Base-by-base conservation (phyloP, 169 alveolate genomes). In the Prorocentrum cordatum region DNA sequence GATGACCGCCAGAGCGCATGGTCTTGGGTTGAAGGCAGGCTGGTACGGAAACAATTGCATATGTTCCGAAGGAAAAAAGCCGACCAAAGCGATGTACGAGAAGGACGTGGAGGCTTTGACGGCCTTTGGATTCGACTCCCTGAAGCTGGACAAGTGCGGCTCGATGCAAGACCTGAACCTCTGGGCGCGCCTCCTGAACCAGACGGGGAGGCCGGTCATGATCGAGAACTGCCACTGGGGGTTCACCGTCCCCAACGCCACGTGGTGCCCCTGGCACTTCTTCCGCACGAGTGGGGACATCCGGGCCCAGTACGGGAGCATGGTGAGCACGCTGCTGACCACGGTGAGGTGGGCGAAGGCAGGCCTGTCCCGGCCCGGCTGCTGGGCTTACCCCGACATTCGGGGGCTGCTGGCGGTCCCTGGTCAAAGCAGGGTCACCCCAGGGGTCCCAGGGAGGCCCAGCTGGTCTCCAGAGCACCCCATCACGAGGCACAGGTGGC, bases 161-260 rank as follows among this genome's bases (percentile, higher is more conserved):
- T 9, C 45, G 24, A 26, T 12, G 42, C 75, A 66, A 50, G 75
- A 75, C 18, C 64, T 75, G 73, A 72, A 75, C 42, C 50, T 33
- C 39, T 75, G 86, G 86, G 86, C 86, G 26, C 29, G 33, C 26
- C 72, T 75, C 45, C n/a, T 75, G 38, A 75, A 75, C 86, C 14
- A 58, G 59, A 75, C 86, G 3, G 86, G 86, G 5, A 71, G 86
- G 24, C 29, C 39, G 20, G 64, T 75, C 27, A 50, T 75, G 73
- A 75, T 75, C 59, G 86, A 75, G 59, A 75, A 75, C 45, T 75
- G 86, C 35, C 86, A 75, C 47, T 75, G 86, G 86, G 86, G 86
- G 38, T 33, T 32, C 26, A 75, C 86, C 0, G 86, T 75, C 61
- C 86, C 86, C 18, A 75, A 61, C 9, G 86, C 67, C 61, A 75